Evolutionary conservation across 1,284 basidiomycete species (phyloP).

Genomic region (Wolfiporia cocos): DNA sequence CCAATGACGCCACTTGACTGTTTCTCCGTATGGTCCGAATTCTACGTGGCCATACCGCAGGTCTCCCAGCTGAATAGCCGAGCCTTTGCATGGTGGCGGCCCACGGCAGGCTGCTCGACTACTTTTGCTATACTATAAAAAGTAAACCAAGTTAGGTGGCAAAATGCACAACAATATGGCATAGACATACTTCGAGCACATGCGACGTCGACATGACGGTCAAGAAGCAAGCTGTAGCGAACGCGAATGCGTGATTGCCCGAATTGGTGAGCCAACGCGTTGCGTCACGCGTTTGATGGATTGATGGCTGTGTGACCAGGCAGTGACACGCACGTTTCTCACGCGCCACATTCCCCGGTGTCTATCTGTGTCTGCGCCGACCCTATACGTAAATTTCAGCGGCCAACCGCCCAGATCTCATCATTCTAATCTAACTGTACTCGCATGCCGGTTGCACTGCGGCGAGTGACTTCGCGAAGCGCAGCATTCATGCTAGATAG

Average conservation of each 20-base stretch:
- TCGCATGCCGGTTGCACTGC: no score
- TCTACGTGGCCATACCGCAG: constrained; percentile 56
- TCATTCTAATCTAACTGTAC: no score
- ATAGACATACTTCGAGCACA: constrained; percentile 14
- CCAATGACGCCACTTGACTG: constrained; percentile 72
- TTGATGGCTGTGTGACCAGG: no score
- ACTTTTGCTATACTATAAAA: constrained; percentile 61
- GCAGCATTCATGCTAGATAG: no score
- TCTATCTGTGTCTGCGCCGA: no score
- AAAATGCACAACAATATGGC: neutral
- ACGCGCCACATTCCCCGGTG: no score
- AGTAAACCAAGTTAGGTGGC: neutral
- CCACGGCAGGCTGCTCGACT: constrained; percentile 63
- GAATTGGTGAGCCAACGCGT: constrained; percentile 12
- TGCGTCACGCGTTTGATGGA: constrained; percentile 14
- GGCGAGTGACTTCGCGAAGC: no score
- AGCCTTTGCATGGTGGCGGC: constrained; percentile 50
- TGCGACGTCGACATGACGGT: constrained; percentile 16
- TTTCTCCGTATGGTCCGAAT: constrained; percentile 46
- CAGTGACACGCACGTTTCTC: no score
- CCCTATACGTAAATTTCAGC: no score
- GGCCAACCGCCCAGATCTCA: no score
- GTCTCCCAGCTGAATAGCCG: constrained; percentile 43
- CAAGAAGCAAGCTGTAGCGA: neutral
- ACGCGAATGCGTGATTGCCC: constrained; percentile 3